Percentiles rank a stretch among this genome's conserved stretches.
phyloP scores from a whole-genome alignment of 2,329 filamentous ascomycete species.

The Venturia carpophila region DNA sequence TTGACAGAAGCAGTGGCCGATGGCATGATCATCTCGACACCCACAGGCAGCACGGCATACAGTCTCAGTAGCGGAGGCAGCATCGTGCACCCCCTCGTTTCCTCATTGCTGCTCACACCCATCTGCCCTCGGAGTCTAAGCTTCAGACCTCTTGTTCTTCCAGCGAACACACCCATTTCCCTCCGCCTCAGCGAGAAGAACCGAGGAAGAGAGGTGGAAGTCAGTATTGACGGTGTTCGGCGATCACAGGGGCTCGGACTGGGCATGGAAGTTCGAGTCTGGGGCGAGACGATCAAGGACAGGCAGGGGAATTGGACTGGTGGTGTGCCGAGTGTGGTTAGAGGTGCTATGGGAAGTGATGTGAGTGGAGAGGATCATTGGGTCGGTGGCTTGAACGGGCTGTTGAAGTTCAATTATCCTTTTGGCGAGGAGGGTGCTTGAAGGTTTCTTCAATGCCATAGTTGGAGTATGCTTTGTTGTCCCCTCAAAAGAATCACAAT shows the following conservation, averaged over 20 bases:
- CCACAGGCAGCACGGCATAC: constrained; percentile 92
- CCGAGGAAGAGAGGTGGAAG: constrained; percentile 41
- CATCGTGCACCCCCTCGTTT: constrained; percentile 89
- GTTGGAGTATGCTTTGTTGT: not conserved
- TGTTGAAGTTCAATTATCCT: constrained; percentile 96
- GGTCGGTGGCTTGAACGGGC: constrained; percentile 87
- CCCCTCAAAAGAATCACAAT: no score
- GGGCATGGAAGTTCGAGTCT: constrained; percentile 70
- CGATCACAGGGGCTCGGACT: constrained; percentile 35
- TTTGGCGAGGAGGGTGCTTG: constrained; percentile 53
- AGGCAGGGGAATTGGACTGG: constrained; percentile 52
- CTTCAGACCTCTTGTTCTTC: constrained; percentile 84
- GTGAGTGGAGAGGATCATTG: constrained; percentile 69
- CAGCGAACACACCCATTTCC: constrained; percentile 75
- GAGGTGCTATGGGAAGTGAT: constrained; percentile 41
- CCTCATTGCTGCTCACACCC: constrained; percentile 80
- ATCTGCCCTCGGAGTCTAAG: constrained; percentile 89
- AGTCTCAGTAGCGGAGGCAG: constrained; percentile 85
- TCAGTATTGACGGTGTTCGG: constrained; percentile 43
- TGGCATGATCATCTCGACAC: constrained; percentile 88
- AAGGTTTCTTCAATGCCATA: not conserved
- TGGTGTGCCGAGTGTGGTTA: constrained; percentile 86
- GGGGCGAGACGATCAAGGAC: constrained; percentile 66
- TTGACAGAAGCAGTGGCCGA: constrained; percentile 92
- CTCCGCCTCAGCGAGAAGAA: constrained; percentile 65